Conservation (phyloP, 1,284 basidiomycete species). For the Puccinia sorghi region DNA sequence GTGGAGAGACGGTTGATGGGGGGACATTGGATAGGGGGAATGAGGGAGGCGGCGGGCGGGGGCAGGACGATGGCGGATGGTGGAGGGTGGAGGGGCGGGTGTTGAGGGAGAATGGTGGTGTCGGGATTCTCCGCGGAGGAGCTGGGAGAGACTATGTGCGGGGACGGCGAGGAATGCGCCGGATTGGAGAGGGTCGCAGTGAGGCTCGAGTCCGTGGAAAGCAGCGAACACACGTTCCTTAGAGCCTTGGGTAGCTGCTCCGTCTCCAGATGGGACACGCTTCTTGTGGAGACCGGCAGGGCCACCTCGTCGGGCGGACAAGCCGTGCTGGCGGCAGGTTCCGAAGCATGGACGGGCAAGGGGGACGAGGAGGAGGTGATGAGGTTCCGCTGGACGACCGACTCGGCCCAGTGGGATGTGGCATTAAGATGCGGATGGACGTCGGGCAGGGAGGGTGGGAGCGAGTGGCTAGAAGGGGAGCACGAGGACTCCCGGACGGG, state of each 20-base stretch:
- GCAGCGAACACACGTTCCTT: background rate
- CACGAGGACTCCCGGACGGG: background rate
- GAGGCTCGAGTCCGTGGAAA: background rate
- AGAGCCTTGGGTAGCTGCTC: background rate
- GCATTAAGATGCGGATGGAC: slow-evolving; percentile 4
- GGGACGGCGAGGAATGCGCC: background rate
- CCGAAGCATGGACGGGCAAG: background rate
- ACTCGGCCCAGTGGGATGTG: slow-evolving; percentile 3
- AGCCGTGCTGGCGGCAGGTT: background rate
- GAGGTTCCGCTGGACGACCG: background rate
- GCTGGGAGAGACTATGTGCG: background rate
- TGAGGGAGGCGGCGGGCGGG: background rate
- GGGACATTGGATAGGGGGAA: background rate
- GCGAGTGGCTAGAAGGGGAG: background rate
- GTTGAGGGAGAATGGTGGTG: background rate
- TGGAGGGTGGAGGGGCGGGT: too few species aligned
- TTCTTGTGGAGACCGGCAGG: background rate
- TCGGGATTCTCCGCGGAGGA: background rate
- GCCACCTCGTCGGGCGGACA: background rate
- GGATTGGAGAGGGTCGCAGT: background rate
- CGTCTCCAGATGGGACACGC: background rate
- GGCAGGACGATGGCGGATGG: background rate
- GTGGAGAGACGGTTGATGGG: background rate
- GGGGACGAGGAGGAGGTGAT: background rate
- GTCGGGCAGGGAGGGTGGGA: background rate